phyloP scores from a whole-genome alignment of 1,139 yeast species.

The Taphrina confusa region DNA sequence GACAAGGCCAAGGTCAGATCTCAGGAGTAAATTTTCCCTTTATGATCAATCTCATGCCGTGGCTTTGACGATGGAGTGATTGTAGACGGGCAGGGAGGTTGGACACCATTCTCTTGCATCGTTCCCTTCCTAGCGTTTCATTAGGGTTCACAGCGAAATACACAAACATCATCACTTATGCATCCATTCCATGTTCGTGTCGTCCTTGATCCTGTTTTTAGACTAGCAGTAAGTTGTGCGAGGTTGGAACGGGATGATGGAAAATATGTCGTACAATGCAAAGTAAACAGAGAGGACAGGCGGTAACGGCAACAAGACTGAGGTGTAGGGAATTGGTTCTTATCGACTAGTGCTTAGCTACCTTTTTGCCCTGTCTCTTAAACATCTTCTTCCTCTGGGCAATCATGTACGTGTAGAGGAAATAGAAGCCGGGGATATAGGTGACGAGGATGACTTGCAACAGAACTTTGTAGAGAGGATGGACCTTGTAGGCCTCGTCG shows the following conservation, averaged over 20 bases:
- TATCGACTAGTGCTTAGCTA: constrained; percentile 4
- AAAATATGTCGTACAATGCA: too few relatives aligned
- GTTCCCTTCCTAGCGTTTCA: constrained; percentile 4
- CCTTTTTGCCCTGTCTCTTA: constrained; percentile 33
- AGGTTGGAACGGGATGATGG: too few relatives aligned
- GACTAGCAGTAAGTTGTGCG: too few relatives aligned
- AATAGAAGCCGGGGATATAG: constrained; percentile 61
- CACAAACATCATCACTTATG: neutral
- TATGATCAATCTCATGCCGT: neutral
- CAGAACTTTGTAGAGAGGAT: constrained; percentile 57
- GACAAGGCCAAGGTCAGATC: constrained; percentile 67
- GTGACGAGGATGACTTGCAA: constrained; percentile 61
- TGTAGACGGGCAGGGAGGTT: constrained; percentile 10
- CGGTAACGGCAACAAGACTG: too few relatives aligned
- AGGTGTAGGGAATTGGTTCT: too few relatives aligned
- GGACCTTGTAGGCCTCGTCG: constrained; percentile 57
- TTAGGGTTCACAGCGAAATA: neutral
- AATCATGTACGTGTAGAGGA: constrained; percentile 84
- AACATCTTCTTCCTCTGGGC: constrained; percentile 53
- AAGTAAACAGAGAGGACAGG: too few relatives aligned
- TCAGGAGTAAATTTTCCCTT: constrained; percentile 32
- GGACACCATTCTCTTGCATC: constrained; percentile 20
- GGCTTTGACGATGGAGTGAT: neutral
- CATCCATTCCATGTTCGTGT: neutral
- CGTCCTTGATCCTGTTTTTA: neutral